phyloP scores from a whole-genome alignment of 495 filamentous ascomycete species.

The Neurospora sp. region DNA sequence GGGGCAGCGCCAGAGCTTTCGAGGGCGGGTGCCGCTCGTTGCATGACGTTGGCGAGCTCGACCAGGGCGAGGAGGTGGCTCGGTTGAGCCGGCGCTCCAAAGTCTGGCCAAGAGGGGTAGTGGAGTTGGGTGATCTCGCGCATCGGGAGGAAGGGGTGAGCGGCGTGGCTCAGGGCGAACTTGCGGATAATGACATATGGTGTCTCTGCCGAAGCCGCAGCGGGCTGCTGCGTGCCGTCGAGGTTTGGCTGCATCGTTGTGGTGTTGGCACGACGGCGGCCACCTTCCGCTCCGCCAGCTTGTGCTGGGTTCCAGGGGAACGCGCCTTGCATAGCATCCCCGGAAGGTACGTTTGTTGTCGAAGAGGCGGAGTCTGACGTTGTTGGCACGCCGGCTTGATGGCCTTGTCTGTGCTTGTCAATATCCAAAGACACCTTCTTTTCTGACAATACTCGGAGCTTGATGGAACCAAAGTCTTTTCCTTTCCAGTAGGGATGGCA shows the following conservation, averaged over 20 bases:
- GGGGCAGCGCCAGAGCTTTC: constrained; percentile 33
- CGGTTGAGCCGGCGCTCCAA: constrained; percentile 84
- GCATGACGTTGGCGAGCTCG: constrained; percentile 66
- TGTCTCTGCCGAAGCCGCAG: constrained; percentile 30
- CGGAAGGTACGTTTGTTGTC: not conserved
- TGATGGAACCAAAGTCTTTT: constrained; percentile 70
- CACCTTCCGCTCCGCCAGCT: constrained; percentile 6
- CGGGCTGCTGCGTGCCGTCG: not conserved
- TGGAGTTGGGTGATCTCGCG: constrained; percentile 94
- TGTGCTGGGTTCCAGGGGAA: not conserved
- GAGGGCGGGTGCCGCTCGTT: constrained; percentile 30
- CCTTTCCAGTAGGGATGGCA: constrained; percentile 87
- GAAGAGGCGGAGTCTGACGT: constrained; percentile 11
- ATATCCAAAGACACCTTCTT: constrained; percentile 66
- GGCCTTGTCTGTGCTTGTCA: constrained; percentile 33
- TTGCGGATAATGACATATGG: constrained; percentile 78
- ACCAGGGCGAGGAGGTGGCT: constrained; percentile 76
- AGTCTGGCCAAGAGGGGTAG: constrained; percentile 92
- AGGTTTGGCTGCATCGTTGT: constrained; percentile 18
- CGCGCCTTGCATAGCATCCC: not conserved
- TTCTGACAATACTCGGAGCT: constrained; percentile 68
- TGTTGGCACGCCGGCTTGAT: constrained; percentile 1
- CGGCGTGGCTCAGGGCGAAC: constrained; percentile 69
- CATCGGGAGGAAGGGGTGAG: constrained; percentile 72
- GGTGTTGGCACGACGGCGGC: constrained; percentile 36